Evolutionary conservation across 352 stramenopile species (phyloP).

Genomic region (Blastocystis sp.): DNA sequence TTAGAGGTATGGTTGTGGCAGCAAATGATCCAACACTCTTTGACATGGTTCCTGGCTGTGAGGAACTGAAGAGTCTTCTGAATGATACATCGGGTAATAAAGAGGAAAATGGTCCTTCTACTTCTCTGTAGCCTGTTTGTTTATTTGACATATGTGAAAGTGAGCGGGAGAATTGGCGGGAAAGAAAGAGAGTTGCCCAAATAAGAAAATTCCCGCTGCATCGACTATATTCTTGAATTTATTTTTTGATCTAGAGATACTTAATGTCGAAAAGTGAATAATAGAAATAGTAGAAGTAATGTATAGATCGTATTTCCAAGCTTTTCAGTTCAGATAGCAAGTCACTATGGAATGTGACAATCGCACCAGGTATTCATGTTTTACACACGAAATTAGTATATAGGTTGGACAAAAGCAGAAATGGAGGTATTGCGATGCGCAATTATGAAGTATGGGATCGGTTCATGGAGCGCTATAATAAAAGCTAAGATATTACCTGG

Average conservation of each 20-base stretch:
- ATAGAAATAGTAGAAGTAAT: background rate
- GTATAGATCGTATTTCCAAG: conserved; percentile 61
- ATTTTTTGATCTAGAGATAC: background rate
- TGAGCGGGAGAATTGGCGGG: too few relatives aligned
- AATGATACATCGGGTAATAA: background rate
- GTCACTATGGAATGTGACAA: conserved; percentile 62
- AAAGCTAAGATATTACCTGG: conserved; percentile 25
- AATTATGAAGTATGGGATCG: conserved; percentile 66
- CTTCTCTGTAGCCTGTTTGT: background rate
- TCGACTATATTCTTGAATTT: background rate
- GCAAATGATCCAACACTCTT: conserved; percentile 65
- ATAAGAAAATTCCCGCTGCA: background rate
- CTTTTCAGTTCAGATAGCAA: conserved; percentile 65
- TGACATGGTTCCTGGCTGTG: conserved; percentile 58
- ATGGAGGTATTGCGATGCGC: conserved; percentile 42
- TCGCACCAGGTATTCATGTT: conserved; percentile 40
- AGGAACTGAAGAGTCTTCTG: conserved; percentile 51
- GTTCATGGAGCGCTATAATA: conserved; percentile 24
- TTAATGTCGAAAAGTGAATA: conserved; percentile 27
- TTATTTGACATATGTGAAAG: conserved; percentile 14
- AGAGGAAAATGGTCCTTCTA: background rate
- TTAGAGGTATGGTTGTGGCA: conserved; percentile 60
- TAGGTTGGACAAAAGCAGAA: conserved; percentile 63
- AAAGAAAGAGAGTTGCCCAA: background rate
- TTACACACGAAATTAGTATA: background rate